Conservation (phyloP, 2,329 filamentous ascomycete species). For the Cladosporium sp. region DNA sequence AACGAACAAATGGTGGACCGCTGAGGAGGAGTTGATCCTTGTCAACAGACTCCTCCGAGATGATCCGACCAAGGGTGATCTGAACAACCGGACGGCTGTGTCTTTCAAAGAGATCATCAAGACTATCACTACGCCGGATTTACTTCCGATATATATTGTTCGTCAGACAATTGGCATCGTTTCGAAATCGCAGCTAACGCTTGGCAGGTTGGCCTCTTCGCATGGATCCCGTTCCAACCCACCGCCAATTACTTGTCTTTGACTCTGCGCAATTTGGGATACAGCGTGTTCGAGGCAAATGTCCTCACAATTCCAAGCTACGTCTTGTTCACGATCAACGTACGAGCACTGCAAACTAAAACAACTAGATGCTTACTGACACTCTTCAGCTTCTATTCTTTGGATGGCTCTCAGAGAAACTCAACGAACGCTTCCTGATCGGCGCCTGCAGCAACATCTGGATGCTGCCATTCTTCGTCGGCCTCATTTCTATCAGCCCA, state of each 20-base stretch:
- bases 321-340: slow-evolving; percentile 40
- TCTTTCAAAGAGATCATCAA: slow-evolving; percentile 37
- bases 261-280: slow-evolving; percentile 19
- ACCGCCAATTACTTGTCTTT: slow-evolving; percentile 55
- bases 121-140: slow-evolving; percentile 24
- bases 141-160: slow-evolving; percentile 36
- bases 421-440: slow-evolving; percentile 51
- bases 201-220: slow-evolving; percentile 14
- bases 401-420: slow-evolving; percentile 42
- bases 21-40: slow-evolving; percentile 63
- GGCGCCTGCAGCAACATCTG: slow-evolving; percentile 39
- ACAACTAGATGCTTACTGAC: slow-evolving; percentile 28
- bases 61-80: slow-evolving; percentile 51
- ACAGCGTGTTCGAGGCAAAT: slow-evolving; percentile 53
- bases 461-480: slow-evolving; percentile 24
- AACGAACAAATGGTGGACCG: slow-evolving; percentile 60
- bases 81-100: slow-evolving; percentile 58
- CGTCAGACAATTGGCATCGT: not conserved
- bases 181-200: not conserved
- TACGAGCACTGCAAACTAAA: slow-evolving; percentile 27
- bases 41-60: slow-evolving; percentile 59
- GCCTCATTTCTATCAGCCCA: not conserved
- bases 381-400: not conserved
- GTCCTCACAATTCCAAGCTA: slow-evolving; percentile 55
- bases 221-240: slow-evolving; percentile 51